Evolutionary conservation across 2,329 filamentous ascomycete species (phyloP), one percentile per base, ranked within the genome.

Genomic region (Nemania bipapillata): DNA sequence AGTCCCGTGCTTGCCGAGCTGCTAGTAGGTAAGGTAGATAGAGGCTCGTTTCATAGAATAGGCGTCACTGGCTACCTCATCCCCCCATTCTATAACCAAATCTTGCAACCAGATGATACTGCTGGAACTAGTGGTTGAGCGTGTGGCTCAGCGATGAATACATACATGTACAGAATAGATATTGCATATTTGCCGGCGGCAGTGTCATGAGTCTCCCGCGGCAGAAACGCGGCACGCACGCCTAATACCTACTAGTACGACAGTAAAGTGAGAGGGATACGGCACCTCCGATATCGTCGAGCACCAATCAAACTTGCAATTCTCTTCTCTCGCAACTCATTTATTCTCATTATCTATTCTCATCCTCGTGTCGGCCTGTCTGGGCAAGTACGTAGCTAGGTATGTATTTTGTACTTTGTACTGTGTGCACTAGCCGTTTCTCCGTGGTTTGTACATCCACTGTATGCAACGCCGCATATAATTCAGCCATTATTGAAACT

Each of bases 151-250:
- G 30, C 52, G n/a, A n/a, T n/a, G n/a, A n/a, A n/a, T n/a, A n/a
- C n/a, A n/a, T n/a, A n/a, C 47, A 35, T 15, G 15, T 22, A 30
- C 7, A 4, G 50, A 22, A 12, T 8, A 50, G n/a, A 15, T 50
- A 50, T 17, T 30, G 40, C 22, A 24, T 24, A 28, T 28, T n/a
- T 70, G 65, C 66, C 69, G 66, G 54, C 71, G 66, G 66, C 65
- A 71, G 62, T 64, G 53, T 45, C 63, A 68, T 59, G 53, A 72
- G 65, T 72, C 63, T 63, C 66, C 58, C 66, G 66, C 63, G 63
- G 66, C 67, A 66, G 62, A 63, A 58, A 45, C 58, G 42, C 42
- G 47, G 26, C 59, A 53, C 22, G n/a, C 37, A 45, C 26, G 8
- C 17, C 30, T 20, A 28, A 22, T 8, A 54, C 50, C 37, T 12